Percentiles rank a stretch among this genome's conserved stretches.
Conservation (phyloP, 148 eudicot genomes). For the Chenopodium berlandieri region DNA sequence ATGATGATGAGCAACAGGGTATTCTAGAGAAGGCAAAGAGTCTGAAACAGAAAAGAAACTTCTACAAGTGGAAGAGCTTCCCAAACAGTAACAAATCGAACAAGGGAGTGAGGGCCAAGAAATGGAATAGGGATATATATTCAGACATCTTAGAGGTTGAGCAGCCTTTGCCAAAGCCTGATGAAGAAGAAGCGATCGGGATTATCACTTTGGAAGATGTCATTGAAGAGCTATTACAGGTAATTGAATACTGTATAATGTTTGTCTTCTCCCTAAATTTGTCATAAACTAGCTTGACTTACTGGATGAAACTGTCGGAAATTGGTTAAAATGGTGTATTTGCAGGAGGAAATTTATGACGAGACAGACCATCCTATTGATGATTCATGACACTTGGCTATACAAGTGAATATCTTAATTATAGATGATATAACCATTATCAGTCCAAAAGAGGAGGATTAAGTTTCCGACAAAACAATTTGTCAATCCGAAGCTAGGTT, state of each 20-base stretch:
- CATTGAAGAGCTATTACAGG: conserved; percentile 94
- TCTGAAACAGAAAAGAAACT: conserved; percentile 43
- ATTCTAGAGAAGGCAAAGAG: conserved; percentile 40
- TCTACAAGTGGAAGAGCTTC: conserved; percentile 80
- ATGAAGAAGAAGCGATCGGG: conserved; percentile 88
- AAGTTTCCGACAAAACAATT: conserved; percentile 6
- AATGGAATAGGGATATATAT: conserved; percentile 71
- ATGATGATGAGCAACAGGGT: conserved; percentile 40
- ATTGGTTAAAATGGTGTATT: neutral
- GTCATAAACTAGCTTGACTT: neutral
- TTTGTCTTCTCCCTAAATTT: neutral
- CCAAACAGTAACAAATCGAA: conserved; percentile 57
- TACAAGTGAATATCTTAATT: neutral
- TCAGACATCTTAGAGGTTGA: conserved; percentile 70
- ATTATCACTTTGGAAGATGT: conserved; percentile 93
- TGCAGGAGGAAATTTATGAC: conserved; percentile 97
- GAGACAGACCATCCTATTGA: conserved; percentile 87
- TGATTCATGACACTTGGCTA: conserved; percentile 43
- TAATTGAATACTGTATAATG: conserved; percentile 13
- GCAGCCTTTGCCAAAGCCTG: conserved; percentile 66
- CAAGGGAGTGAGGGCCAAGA: conserved; percentile 52
- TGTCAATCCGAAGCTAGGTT: conserved; percentile 17
- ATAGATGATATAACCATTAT: neutral
- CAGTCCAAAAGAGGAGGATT: neutral
- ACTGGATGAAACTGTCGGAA: neutral